Conservation (phyloP, 805 yeast species). For the Cyberlindnera galapagoensis region DNA sequence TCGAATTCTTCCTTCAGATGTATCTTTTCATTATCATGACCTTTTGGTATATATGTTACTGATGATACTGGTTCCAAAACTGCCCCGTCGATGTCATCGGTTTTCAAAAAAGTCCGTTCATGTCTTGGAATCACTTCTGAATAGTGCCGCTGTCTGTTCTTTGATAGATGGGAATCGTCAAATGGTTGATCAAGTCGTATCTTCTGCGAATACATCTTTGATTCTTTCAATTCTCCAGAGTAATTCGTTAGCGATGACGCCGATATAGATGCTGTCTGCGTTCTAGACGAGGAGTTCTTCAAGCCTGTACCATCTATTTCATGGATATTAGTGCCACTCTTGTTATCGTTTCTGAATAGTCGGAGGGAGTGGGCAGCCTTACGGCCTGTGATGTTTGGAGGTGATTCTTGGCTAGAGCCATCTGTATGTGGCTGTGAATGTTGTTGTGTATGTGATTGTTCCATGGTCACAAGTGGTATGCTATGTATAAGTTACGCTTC, state of each 20-base stretch:
- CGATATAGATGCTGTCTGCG: constrained; percentile 7
- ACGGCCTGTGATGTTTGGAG: constrained; percentile 35
- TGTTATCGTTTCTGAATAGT: constrained; percentile 37
- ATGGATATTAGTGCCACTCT: too few species aligned
- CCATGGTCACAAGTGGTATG: too few species aligned
- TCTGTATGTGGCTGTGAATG: neutral
- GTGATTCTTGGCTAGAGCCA: constrained; percentile 5
- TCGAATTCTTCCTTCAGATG: constrained; percentile 12
- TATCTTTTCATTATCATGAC: constrained; percentile 29
- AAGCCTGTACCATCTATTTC: too few species aligned
- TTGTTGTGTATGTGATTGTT: too few species aligned
- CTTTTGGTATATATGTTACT: constrained; percentile 68
- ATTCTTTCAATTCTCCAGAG: constrained; percentile 5
- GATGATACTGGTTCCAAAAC: constrained; percentile 56
- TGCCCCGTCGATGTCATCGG: constrained; percentile 5
- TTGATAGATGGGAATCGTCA: constrained; percentile 6
- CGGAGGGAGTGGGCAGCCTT: constrained; percentile 54
- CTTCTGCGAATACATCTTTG: constrained; percentile 6
- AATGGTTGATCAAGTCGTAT: constrained; percentile 9
- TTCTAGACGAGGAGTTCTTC: neutral
- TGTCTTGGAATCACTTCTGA: constrained; percentile 2
- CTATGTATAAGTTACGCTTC: too few species aligned
- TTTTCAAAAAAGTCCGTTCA: constrained; percentile 3
- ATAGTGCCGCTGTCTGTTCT: constrained; percentile 9
- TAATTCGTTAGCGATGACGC: constrained; percentile 2